Conservation (phyloP, 805 yeast genomes). For the Spathaspora hagerdaliae region DNA sequence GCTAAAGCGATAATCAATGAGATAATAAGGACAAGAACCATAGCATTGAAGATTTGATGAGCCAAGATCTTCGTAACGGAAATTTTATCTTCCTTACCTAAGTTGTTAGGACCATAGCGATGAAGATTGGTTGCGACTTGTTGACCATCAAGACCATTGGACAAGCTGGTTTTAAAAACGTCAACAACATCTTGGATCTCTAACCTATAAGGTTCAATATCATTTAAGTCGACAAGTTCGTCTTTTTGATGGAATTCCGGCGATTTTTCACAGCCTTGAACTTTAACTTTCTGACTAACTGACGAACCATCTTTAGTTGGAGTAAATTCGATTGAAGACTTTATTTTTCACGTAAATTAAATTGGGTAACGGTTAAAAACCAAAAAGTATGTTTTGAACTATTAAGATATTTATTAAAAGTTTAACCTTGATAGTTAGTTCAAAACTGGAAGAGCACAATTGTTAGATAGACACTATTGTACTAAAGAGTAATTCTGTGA, state of each 20-base stretch:
- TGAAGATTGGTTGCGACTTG: slow-evolving; percentile 13
- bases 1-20: slow-evolving; percentile 70
- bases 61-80: slow-evolving; percentile 52
- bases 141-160: slow-evolving; percentile 15
- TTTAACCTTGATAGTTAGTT: too few relatives aligned
- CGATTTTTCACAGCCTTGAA: slow-evolving; percentile 11
- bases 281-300: slow-evolving; percentile 6
- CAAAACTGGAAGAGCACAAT: too few relatives aligned
- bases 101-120: slow-evolving; percentile 53
- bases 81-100: slow-evolving; percentile 58
- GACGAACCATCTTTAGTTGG: slow-evolving; percentile 6
- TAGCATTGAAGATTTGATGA: slow-evolving; percentile 72
- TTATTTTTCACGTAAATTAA: slow-evolving; percentile 6
- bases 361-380: neutral
- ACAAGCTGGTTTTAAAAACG: slow-evolving; percentile 10
- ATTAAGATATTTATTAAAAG: neutral
- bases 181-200: slow-evolving; percentile 14
- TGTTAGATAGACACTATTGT: too few relatives aligned
- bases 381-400: neutral
- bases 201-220: slow-evolving; percentile 13
- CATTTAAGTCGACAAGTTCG: neutral
- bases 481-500: too few relatives aligned
- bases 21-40: slow-evolving; percentile 68
- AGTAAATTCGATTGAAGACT: slow-evolving; percentile 4
- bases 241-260: neutral